These are phyloP conservation scores for Candida tetrigidarum DNA, from an alignment of 1,139 yeast genomes.

Conservation along the genomic window DNA sequence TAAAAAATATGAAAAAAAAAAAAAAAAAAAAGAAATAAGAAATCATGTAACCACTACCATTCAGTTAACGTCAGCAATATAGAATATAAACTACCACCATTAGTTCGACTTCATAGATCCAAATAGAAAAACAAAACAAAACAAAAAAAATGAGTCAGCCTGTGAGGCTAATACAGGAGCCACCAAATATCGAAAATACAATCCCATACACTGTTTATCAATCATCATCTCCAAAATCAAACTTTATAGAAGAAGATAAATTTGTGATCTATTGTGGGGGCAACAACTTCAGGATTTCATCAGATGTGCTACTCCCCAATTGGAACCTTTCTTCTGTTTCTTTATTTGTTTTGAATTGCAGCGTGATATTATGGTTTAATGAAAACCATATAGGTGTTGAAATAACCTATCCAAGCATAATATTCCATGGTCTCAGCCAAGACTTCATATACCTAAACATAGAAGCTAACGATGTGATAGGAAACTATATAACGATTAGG, in stretches of 20 bases:
- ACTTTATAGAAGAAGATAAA: slow-evolving; percentile 45
- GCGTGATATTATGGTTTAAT: slow-evolving; percentile 42
- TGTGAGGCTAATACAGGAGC: slow-evolving; percentile 32
- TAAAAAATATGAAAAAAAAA: too few species aligned
- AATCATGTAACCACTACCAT: too few species aligned
- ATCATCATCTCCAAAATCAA: slow-evolving; percentile 41
- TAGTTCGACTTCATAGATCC: too few species aligned
- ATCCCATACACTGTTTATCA: slow-evolving; percentile 37
- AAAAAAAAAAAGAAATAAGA: too few species aligned
- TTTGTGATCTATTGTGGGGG: slow-evolving; percentile 49
- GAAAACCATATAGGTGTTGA: slow-evolving; percentile 35
- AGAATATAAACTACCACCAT: too few species aligned
- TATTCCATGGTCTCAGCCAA: slow-evolving; percentile 42
- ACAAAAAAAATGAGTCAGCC: slow-evolving; percentile 20
- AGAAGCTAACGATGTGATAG: slow-evolving; percentile 2
- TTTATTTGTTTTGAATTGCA: slow-evolving; percentile 43
- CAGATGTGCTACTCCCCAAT: background rate
- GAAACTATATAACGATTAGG: slow-evolving; percentile 4
- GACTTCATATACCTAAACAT: slow-evolving; percentile 39
- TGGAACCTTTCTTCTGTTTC: slow-evolving; percentile 21
- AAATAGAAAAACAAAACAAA: too few species aligned
- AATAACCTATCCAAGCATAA: slow-evolving; percentile 42
- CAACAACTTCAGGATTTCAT: background rate
- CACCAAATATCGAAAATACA: slow-evolving; percentile 49
- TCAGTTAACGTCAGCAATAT: too few species aligned